Evolutionary conservation across 2,329 filamentous ascomycete genomes (phyloP), one percentile per base, ranked within the genome.

Genomic region (Coniochaeta sp.): DNA sequence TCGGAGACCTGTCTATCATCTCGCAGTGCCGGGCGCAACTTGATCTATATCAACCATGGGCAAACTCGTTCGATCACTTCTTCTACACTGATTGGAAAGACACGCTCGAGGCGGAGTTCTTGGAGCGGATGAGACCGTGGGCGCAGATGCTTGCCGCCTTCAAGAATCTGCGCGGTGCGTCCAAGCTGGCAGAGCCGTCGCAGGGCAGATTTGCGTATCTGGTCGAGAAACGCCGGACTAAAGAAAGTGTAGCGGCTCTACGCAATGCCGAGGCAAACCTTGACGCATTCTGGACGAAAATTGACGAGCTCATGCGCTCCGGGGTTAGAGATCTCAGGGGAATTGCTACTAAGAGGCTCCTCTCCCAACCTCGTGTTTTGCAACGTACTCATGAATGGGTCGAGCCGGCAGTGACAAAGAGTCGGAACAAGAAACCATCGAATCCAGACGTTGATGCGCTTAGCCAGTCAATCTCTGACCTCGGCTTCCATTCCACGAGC

Each of bases 381-480:
- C 75, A 76, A 32, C 73, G 82, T n/a, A 85, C 80, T 0, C 70
- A 75, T 0, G 72, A 75, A 14, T 84, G 81, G 79, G 64, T 74
- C 30, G 76, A 80, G 58, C 72, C 73, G 0, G 44, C 65, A 8
- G 47, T 63, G 19, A 50, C 8, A 24, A 38, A 4, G 62, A 58
- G 34, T 42, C n/a, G 8, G 36, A 3, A 17, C 40, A 44, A 22
- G n/a, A 44, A 42, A 17, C 7, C 17, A 22, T 22, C 17, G 40
- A n/a, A 44, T 3, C 40, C 8, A 5, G n/a, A 5, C 40, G 5
- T 38, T 38, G 36, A 38, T 12, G 17, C 40, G 9, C 40, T 22
- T 5, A 19, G 4, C 40, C 40, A 44, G 40, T 5, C 6, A 22
- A 4, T 44, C n/a, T 19, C 40, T 5, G 17, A 44, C 17, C n/a